Evolutionary conservation across 1,284 basidiomycete species (phyloP), one percentile per base, ranked within the genome.

Genomic region (Malassezia sympodialis): DNA sequence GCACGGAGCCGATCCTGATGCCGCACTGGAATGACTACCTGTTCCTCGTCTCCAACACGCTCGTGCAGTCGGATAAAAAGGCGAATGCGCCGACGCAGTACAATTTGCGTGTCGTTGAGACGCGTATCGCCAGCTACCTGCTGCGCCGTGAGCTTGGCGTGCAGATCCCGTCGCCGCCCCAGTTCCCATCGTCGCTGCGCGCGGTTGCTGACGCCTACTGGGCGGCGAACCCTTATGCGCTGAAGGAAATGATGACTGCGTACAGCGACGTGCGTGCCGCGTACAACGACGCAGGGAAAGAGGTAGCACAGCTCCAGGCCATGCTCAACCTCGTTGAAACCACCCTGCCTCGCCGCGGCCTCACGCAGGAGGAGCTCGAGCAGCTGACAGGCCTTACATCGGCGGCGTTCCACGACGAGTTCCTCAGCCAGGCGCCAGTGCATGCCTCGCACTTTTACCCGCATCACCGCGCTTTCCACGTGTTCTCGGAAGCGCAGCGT

Each of bases 31-130:
- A 65, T 3, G 21, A 39, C 15, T 62, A 64, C 44, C 55, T 59
- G 2, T 68, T 71, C 31, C 63, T 74, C 31, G 67, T 74, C 11
- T 65, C 66, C 35, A 74, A 74, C 55, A 70, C 72, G 3, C 57
- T 74, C 32, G 62, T 72, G 27, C 60, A 63, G 0, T 65, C 63
- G 12, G 72, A 74, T 51, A 74, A 74, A 45, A 74, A 74, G 50
- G 72, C 70, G 4, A 65, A 60, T 2, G 72, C 69, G 0, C 69
- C 72, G 0, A 63, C 69, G 15, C 69, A 73, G 34, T 74, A 73
- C 58, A 74, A 74, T 44, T 56, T 74, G 8, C 65, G 72, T 17
- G 69, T 72, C 11, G 69, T 65, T 8, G 72, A 74, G 60, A 62
- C 67, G 4, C 51, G 66, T 2, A 62, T 74, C 57, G 70, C 72